Conservation (phyloP, 2,329 filamentous ascomycete genomes). For the Nakataea oryzae region DNA sequence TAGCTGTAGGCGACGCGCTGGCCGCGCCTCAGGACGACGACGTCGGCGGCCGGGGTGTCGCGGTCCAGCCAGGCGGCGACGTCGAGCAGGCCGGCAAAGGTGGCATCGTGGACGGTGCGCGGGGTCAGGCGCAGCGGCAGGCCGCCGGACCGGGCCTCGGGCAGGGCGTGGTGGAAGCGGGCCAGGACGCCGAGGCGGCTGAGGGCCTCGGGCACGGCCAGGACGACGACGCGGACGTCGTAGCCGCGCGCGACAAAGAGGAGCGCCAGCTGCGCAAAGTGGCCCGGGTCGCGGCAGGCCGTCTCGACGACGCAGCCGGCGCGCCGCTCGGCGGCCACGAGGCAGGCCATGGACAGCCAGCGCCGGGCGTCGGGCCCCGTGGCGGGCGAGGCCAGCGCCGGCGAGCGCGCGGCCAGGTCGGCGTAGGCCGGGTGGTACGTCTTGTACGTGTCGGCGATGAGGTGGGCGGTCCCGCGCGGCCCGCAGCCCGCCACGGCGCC, state of each 20-base stretch:
- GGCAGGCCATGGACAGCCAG: conserved; percentile 31
- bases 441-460: conserved; percentile 39
- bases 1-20: conserved; percentile 21
- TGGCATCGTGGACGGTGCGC: conserved; percentile 32
- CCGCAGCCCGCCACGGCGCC: conserved; percentile 16
- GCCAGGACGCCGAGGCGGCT: conserved; percentile 30
- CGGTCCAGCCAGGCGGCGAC: conserved; percentile 26
- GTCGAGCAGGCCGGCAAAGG: conserved; percentile 25
- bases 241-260: conserved; percentile 24
- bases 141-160: conserved; percentile 21
- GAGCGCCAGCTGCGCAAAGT: conserved; percentile 25
- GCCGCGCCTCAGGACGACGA: conserved; percentile 27
- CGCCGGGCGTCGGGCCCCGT: conserved; percentile 28
- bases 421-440: conserved; percentile 32
- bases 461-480: conserved; percentile 20
- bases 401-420: conserved; percentile 14
- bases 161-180: conserved; percentile 23
- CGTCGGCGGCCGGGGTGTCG: conserved; percentile 14
- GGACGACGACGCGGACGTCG: conserved; percentile 25
- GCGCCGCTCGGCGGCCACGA: conserved; percentile 17
- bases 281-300: conserved; percentile 30
- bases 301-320: conserved; percentile 31
- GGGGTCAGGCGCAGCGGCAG: conserved; percentile 31
- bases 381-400: conserved; percentile 25
- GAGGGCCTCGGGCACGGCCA: conserved; percentile 30